Evolutionary conservation across 2,329 filamentous ascomycete species (phyloP), one percentile per base, ranked within the genome.

Genomic region (Botrytis aclada): DNA sequence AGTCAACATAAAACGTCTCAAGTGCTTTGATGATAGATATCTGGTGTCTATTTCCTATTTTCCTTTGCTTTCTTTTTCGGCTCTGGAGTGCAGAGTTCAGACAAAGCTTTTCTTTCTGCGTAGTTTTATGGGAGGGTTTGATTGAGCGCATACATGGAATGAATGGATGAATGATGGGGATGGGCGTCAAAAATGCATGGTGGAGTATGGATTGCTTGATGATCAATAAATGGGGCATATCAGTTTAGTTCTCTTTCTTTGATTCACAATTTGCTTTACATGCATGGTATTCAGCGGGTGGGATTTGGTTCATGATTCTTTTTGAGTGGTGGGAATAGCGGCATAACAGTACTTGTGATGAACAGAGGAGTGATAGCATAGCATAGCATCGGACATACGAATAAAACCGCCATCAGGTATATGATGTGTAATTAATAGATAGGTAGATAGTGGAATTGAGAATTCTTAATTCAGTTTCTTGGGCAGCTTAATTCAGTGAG

Each of bases 131-230:
- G 18, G 10, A 18, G 37, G n/a, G 3, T 20, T 69, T 41, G n/a
- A 69, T 69, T 34, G 10, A 56, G n/a, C 4, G 47, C 65, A 56
- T 69, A 54, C 41, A 64, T 54, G 45, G 25, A 25, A 54, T 66
- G 45, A 45, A 20, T 66, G 64, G 25, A 54, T 66, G 45, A 25
- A 20, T 66, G 32, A 45, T 62, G 20, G 32, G 45, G 10, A 69
- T 56, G 34, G 65, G 65, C 65, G 47, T 69, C n/a, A 69, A 56
- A 66, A 69, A 69, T 69, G 65, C 47, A 69, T 69, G n/a, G 47
- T 69, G 65, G 47, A 56, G 65, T 56, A 69, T 69, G 65, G 65
- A 25, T 29, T 41, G 34, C 22, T 39, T 20, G 34, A 41, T 67
- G 37, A 63, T 41, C 22, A 37, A 62, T 16, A 22, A 43, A 43